Percentiles rank a stretch among this genome's conserved stretches.
phyloP scores from a whole-genome alignment of 2,329 filamentous ascomycete genomes.

The Cercospora brassicicola region DNA sequence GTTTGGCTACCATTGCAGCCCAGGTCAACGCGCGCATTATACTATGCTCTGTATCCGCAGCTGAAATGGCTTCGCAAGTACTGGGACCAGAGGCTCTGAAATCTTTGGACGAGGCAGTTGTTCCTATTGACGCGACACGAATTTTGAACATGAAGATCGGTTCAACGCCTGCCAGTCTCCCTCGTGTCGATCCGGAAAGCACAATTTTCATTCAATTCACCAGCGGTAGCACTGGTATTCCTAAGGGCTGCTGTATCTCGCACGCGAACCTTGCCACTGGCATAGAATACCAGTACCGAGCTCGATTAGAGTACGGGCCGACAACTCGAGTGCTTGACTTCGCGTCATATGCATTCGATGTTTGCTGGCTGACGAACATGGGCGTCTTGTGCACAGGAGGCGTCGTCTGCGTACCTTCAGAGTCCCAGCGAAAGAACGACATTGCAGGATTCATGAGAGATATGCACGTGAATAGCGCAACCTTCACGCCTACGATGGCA shows the following conservation, averaged over 20 bases:
- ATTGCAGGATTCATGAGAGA: not conserved
- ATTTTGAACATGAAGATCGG: not conserved
- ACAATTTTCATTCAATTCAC: conserved; percentile 8
- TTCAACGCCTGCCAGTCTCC: conserved; percentile 5
- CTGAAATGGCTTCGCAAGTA: not conserved
- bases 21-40: conserved; percentile 28
- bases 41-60: not conserved
- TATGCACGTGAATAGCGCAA: not conserved
- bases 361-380: conserved; percentile 3
- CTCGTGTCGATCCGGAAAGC: conserved; percentile 7
- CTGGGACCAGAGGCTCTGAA: not conserved
- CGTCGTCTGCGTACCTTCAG: conserved; percentile 5
- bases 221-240: conserved; percentile 13
- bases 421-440: not conserved
- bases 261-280: conserved; percentile 11
- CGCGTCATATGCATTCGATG: conserved; percentile 30
- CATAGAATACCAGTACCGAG: not conserved
- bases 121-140: not conserved
- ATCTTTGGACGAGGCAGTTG: not conserved
- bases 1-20: conserved; percentile 32
- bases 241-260: conserved; percentile 12
- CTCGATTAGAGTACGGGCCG: not conserved
- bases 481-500: not conserved
- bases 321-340: conserved; percentile 25
- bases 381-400: not conserved